Evolutionary conservation across 352 stramenopile species (phyloP).

Genomic region (Plasmopara muralis): DNA sequence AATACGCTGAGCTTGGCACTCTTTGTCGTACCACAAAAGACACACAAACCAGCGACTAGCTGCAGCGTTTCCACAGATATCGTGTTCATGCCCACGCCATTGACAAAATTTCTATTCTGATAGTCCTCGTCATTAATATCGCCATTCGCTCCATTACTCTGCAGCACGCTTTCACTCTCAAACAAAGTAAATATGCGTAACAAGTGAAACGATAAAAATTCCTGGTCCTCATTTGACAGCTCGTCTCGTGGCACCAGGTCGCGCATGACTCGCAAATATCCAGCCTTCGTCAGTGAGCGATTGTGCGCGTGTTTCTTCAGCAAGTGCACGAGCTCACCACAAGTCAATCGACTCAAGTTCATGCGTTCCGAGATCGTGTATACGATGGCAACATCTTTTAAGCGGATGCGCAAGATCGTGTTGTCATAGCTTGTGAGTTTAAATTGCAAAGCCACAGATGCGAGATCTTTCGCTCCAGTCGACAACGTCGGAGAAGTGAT

Average conservation of each 20-base stretch:
- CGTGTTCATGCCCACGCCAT: slow-evolving; percentile 24
- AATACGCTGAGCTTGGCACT: slow-evolving; percentile 89
- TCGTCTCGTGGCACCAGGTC: slow-evolving; percentile 61
- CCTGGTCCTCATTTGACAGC: slow-evolving; percentile 79
- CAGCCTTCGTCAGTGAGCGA: slow-evolving; percentile 62
- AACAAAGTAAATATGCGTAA: slow-evolving; percentile 79
- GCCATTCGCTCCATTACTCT: slow-evolving; percentile 28
- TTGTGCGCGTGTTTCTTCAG: slow-evolving; percentile 66
- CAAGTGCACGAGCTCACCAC: slow-evolving; percentile 55
- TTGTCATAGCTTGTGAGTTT: slow-evolving; percentile 85
- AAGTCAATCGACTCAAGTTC: slow-evolving; percentile 65
- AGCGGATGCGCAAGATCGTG: slow-evolving; percentile 64
- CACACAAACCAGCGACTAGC: slow-evolving; percentile 78
- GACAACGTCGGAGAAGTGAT: slow-evolving; percentile 49
- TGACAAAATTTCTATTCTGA: slow-evolving; percentile 5
- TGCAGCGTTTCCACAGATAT: slow-evolving; percentile 73
- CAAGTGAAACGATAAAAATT: slow-evolving; percentile 83
- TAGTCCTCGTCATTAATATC: slow-evolving; percentile 13
- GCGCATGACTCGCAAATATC: slow-evolving; percentile 73
- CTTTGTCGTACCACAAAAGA: slow-evolving; percentile 94
- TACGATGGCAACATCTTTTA: slow-evolving; percentile 82
- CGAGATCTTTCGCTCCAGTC: slow-evolving; percentile 45
- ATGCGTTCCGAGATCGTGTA: slow-evolving; percentile 84
- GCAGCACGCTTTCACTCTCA: slow-evolving; percentile 59
- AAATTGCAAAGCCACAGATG: slow-evolving; percentile 75